A percentile compares a stretch with the other conserved stretches of the same genome.
These are phyloP conservation scores for Ogataea zsoltii DNA, from an alignment of 805 yeast species.

Conservation along the genomic window DNA sequence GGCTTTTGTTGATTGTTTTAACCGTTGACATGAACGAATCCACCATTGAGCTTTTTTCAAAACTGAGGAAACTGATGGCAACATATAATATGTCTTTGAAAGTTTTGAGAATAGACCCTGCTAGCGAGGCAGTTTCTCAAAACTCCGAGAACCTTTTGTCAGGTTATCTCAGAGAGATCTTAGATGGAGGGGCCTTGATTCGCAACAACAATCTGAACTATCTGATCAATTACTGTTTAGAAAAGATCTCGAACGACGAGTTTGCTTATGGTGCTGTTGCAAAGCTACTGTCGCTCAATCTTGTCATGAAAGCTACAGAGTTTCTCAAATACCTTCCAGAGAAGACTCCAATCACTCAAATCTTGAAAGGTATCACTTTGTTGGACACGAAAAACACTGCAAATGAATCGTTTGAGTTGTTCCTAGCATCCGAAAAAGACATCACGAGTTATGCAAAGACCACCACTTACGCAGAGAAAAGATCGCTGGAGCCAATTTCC, in stretches of 20 bases:
- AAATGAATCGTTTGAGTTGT: slow-evolving; percentile 31
- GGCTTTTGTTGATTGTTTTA: slow-evolving; percentile 30
- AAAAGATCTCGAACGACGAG: slow-evolving; percentile 17
- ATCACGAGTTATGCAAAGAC: slow-evolving; percentile 27
- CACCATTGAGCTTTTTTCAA: slow-evolving; percentile 24
- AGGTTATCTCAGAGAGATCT: slow-evolving; percentile 15
- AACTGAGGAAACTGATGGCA: slow-evolving; percentile 18
- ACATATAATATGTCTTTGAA: slow-evolving; percentile 8
- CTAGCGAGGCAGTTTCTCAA: not conserved
- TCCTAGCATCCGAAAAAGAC: slow-evolving; percentile 29
- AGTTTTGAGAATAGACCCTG: slow-evolving; percentile 8
- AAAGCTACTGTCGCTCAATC: slow-evolving; percentile 19
- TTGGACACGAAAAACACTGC: slow-evolving; percentile 28
- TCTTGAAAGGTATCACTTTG: slow-evolving; percentile 30
- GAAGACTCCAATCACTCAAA: slow-evolving; percentile 21
- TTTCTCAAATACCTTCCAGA: slow-evolving; percentile 24
- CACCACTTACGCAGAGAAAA: slow-evolving; percentile 23
- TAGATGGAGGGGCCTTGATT: slow-evolving; percentile 28
- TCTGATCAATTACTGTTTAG: slow-evolving; percentile 18
- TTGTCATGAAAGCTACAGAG: slow-evolving; percentile 12
- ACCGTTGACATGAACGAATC: slow-evolving; percentile 35
- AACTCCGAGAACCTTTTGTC: slow-evolving; percentile 12
- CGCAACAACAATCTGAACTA: slow-evolving; percentile 26
- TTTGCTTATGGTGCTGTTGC: slow-evolving; percentile 26
- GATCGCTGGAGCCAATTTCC: slow-evolving; percentile 20